Percentiles rank a stretch among this genome's conserved stretches.
Evolutionary conservation across 176 grass and related monocot genomes (phyloP).

Genomic region (Paspalum notatum): DNA sequence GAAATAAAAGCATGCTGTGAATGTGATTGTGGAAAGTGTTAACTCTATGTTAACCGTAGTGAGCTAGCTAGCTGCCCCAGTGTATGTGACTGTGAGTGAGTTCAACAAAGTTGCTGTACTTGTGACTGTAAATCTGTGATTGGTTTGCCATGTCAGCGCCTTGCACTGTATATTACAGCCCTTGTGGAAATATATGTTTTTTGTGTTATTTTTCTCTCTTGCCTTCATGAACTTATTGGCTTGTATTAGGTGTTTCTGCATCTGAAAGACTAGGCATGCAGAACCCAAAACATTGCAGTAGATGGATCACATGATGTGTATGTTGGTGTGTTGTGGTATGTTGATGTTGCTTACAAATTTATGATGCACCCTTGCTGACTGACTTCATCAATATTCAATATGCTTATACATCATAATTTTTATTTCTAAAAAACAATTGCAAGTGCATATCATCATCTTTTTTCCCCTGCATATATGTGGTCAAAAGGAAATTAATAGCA

Average conservation of each 20-base stretch:
- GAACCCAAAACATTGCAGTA: neutral
- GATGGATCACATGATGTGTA: neutral
- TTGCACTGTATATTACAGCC: slow-evolving; percentile 1
- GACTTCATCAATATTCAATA: neutral
- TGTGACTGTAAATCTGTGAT: slow-evolving; percentile 21
- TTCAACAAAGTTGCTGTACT: neutral
- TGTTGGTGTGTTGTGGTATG: neutral
- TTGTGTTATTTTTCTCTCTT: neutral
- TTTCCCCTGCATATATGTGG: too few relatives aligned
- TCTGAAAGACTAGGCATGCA: neutral
- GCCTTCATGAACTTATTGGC: neutral
- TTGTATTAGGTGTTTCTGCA: neutral
- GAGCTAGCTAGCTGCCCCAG: neutral
- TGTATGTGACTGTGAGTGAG: neutral
- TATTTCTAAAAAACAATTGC: neutral
- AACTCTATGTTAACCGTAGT: slow-evolving; percentile 28
- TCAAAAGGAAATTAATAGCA: too few relatives aligned
- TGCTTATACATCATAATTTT: neutral
- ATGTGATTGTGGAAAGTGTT: slow-evolving; percentile 11
- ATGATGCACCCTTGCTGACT: neutral
- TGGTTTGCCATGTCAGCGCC: slow-evolving; percentile 13
- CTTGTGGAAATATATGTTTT: neutral
- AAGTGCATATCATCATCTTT: too few relatives aligned
- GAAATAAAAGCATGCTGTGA: slow-evolving; percentile 23
- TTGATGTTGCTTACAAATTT: slow-evolving; percentile 6